Evolutionary conservation across 352 stramenopile species (phyloP).

Genomic region (Saprolegnia parasitica): DNA sequence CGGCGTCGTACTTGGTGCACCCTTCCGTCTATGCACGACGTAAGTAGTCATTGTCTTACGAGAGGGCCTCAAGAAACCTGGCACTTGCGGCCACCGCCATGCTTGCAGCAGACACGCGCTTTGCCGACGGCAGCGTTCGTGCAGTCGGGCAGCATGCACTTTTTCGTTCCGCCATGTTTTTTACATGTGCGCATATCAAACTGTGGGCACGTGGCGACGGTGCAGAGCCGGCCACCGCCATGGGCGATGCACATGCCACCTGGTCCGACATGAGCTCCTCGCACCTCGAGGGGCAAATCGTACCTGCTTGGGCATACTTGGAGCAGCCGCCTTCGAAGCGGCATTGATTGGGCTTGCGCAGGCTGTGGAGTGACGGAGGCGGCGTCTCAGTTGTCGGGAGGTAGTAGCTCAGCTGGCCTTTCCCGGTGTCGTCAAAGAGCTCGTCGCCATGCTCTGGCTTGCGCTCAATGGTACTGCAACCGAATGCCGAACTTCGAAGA

Average conservation of each 20-base stretch:
- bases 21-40: conserved; percentile 33
- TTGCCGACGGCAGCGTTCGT: conserved; percentile 28
- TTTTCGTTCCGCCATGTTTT: conserved; percentile 27
- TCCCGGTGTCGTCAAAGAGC: neutral
- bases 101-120: conserved; percentile 28
- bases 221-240: conserved; percentile 74
- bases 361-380: neutral
- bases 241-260: conserved; percentile 79
- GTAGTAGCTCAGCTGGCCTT: conserved; percentile 12
- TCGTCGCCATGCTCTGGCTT: conserved; percentile 1
- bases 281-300: neutral
- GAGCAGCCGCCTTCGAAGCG: conserved; percentile 32
- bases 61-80: conserved; percentile 29
- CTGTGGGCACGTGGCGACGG: conserved; percentile 43
- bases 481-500: no score
- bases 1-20: conserved; percentile 69
- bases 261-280: neutral
- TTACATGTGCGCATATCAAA: conserved; percentile 26
- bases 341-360: conserved; percentile 5
- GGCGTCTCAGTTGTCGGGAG: neutral
- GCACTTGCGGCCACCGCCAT: conserved; percentile 68
- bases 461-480: neutral
- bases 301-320: conserved; percentile 55
- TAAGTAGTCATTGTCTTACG: neutral
- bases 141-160: conserved; percentile 27